Evolutionary conservation across 164 flowering plant species (phyloP).

Genomic region (Taxillus chinensis): DNA sequence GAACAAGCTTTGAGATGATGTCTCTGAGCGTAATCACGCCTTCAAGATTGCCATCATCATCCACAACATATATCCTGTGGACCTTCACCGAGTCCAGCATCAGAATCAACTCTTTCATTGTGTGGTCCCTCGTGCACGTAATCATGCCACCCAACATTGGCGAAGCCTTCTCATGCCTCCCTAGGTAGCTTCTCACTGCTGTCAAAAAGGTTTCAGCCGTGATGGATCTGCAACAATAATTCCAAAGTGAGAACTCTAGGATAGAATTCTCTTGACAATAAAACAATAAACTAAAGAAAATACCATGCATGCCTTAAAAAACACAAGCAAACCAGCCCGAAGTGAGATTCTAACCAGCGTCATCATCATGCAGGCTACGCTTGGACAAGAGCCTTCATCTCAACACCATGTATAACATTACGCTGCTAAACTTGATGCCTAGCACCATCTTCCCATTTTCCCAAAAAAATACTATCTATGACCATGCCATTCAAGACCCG

Average conservation of each 20-base stretch:
- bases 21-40: conserved; percentile 93
- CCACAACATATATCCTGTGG: conserved; percentile 77
- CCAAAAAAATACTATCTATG: no score
- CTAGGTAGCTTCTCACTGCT: conserved; percentile 44
- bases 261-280: neutral
- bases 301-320: no score
- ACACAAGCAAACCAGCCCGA: no score
- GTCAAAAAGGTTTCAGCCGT: conserved; percentile 76
- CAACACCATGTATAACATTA: no score
- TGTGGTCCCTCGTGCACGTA: conserved; percentile 47
- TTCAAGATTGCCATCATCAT: conserved; percentile 53
- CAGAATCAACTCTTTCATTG: conserved; percentile 60
- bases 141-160: conserved; percentile 51
- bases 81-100: conserved; percentile 67
- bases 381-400: no score
- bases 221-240: conserved; percentile 47
- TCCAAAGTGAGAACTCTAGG: neutral
- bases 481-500: no score
- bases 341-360: no score
- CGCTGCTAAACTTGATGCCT: no score
- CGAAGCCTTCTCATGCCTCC: conserved; percentile 37
- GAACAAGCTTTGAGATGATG: conserved; percentile 90
- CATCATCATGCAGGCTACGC: no score
- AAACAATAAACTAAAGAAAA: no score
- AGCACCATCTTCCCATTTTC: no score